A percentile compares a stretch with the other conserved stretches of the same genome.
phyloP scores from a whole-genome alignment of 495 filamentous ascomycete genomes.

The Lasiosphaeris hirsuta region DNA sequence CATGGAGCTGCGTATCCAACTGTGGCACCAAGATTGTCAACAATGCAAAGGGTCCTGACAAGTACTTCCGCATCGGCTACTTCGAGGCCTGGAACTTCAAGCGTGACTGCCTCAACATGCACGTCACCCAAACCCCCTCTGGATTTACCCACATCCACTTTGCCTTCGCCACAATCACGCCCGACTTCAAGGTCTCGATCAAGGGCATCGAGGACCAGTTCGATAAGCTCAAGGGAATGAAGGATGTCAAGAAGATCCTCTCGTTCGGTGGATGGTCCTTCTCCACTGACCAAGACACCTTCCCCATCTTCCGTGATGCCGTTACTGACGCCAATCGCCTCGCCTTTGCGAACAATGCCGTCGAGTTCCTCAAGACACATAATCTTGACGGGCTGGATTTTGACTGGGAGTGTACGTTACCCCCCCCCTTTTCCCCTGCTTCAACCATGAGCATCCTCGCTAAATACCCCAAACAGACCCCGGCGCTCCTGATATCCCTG shows the following conservation, averaged over 20 bases:
- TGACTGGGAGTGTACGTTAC: slow-evolving; percentile 47
- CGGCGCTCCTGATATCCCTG: slow-evolving; percentile 30
- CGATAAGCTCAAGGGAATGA: slow-evolving; percentile 17
- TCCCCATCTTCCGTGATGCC: slow-evolving; percentile 23
- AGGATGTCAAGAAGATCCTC: slow-evolving; percentile 30
- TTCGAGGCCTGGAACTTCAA: slow-evolving; percentile 21
- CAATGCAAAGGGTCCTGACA: slow-evolving; percentile 1
- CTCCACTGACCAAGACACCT: slow-evolving; percentile 18
- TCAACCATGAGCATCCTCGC: no score
- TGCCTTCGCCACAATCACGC: slow-evolving; percentile 21
- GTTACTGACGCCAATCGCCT: slow-evolving; percentile 20
- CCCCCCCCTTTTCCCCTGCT: no score
- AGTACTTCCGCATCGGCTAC: slow-evolving; percentile 15
- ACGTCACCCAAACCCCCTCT: slow-evolving; percentile 6
- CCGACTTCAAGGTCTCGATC: slow-evolving; percentile 11
- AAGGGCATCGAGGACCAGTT: slow-evolving; percentile 16
- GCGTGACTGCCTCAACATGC: slow-evolving; percentile 21
- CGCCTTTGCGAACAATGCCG: slow-evolving; percentile 26
- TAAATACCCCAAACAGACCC: no score
- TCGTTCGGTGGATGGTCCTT: slow-evolving; percentile 39
- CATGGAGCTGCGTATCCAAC: slow-evolving; percentile 44
- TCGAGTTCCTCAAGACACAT: slow-evolving; percentile 25
- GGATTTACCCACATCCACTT: slow-evolving; percentile 30
- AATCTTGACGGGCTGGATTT: slow-evolving; percentile 36
- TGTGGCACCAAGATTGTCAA: slow-evolving; percentile 41